Evolutionary conservation across 2,329 filamentous ascomycete genomes (phyloP).

Genomic region (Berkeleyomyces rouxiae): DNA sequence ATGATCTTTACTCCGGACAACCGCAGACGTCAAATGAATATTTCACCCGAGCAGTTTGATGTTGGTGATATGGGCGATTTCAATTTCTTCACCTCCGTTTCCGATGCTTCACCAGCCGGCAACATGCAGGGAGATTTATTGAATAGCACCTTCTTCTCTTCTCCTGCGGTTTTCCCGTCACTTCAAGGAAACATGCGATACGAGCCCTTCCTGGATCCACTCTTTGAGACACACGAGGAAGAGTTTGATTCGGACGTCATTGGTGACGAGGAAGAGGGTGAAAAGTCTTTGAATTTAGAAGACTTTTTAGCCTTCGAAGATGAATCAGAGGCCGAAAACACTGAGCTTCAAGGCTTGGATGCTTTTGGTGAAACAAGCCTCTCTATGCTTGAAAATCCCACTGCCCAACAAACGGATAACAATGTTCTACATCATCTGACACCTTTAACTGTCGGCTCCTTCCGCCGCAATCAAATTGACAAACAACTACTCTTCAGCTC

Average conservation of each 20-base stretch:
- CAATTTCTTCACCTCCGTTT: constrained; percentile 11
- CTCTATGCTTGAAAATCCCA: constrained; percentile 30
- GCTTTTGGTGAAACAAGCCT: constrained; percentile 36
- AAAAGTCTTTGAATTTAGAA: constrained; percentile 47
- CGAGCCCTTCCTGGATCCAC: constrained; percentile 49
- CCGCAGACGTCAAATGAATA: constrained; percentile 30
- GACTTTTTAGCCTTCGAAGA: constrained; percentile 51
- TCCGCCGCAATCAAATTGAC: constrained; percentile 52
- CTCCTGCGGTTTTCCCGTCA: constrained; percentile 15
- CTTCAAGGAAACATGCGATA: constrained; percentile 45
- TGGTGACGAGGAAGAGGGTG: constrained; percentile 46
- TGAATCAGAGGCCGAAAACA: constrained; percentile 37
- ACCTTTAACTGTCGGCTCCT: constrained; percentile 55
- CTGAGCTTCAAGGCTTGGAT: constrained; percentile 18
- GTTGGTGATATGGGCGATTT: constrained; percentile 30
- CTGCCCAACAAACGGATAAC: constrained; percentile 24
- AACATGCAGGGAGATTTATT: constrained; percentile 66
- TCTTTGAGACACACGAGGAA: constrained; percentile 30
- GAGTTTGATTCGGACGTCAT: constrained; percentile 29
- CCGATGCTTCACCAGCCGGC: constrained; percentile 40
- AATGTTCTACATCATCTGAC: constrained; percentile 43
- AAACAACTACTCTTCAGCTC: constrained; percentile 43
- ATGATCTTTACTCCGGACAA: constrained; percentile 43
- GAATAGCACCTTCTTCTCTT: neutral
- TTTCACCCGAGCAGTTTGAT: constrained; percentile 39